Conservation (phyloP, 1,139 yeast species). For the Lodderomyces margitis region DNA sequence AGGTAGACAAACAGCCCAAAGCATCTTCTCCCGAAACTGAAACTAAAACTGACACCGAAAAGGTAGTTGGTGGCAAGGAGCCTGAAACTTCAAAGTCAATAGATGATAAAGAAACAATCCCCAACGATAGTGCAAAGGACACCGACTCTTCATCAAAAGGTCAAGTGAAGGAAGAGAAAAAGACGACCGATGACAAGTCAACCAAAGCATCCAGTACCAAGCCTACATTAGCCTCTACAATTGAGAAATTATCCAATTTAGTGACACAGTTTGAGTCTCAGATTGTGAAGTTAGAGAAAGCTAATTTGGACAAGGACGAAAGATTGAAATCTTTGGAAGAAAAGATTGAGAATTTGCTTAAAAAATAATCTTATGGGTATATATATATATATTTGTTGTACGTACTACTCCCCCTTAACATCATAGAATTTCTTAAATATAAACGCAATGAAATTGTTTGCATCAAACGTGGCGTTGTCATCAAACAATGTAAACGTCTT, state of each 20-base stretch:
- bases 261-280: conserved; percentile 57
- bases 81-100: neutral
- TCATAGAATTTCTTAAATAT: conserved; percentile 74
- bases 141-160: conserved; percentile 3
- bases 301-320: conserved; percentile 62
- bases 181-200: conserved; percentile 1
- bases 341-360: conserved; percentile 40
- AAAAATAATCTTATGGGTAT: conserved; percentile 16
- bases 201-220: conserved; percentile 24
- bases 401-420: conserved; percentile 26
- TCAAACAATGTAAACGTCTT: conserved; percentile 55
- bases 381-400: neutral
- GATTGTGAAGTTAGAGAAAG: conserved; percentile 47
- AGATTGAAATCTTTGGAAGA: conserved; percentile 46
- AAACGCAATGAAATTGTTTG: conserved; percentile 62
- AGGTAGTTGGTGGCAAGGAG: neutral
- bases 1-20: conserved; percentile 4
- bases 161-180: conserved; percentile 6
- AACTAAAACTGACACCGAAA: conserved; percentile 6
- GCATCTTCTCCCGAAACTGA: conserved; percentile 15
- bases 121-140: conserved; percentile 16
- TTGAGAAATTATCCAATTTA: conserved; percentile 59
- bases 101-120: conserved; percentile 12
- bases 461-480: conserved; percentile 64
- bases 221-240: conserved; percentile 67